Evolutionary conservation across 176 grass and related monocot species (phyloP), one percentile per base, ranked within the genome.

Genomic region (Bromus sterilis): DNA sequence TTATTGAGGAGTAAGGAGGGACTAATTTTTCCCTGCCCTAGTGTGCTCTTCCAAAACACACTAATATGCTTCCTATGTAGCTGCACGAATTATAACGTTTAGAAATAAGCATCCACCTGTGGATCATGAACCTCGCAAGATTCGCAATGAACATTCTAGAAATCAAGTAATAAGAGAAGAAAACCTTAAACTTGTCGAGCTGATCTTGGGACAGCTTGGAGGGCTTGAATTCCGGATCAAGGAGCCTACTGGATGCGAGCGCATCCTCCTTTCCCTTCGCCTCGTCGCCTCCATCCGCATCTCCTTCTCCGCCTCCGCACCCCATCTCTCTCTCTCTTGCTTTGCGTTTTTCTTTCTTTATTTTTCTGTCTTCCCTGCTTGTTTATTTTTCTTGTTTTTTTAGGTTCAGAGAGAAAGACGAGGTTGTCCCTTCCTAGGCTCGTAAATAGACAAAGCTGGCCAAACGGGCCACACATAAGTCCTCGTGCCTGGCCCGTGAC

Each of bases 111-210:
- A 66, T 39, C 37, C 46, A 24, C 25, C 7, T 13, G 20, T 7
- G 16, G 49, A 32, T 68, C 53, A 74, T 41, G 25, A 78, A 11
- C 46, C 57, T 28, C 68, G n/a, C 9, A 31, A 26, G 20, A 29
- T n/a, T 26, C 26, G 24, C 24, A 68, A 2, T 14, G 31, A 70
- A 56, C 1, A 66, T 65, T 63, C 14, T 44, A 57, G 75, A 46
- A 83, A 84, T 62, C 6, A 31, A 40, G n/a, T n/a, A 70, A 39
- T 60, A 41, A 29, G 51, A 66, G 33, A 84, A 49, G n/a, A 51
- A 24, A 18, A 91, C 89, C 92, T 89, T 89, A 23, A 94, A 89
- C 75, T 94, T 94, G 64, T 91, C 89, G 87, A 94, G 89, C 25
- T 53, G 87, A 23, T 86, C 55, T 82, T 89, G 89, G 44, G 93